Evolutionary conservation across 768 basidiomycete species (phyloP).

Genomic region (Hypholoma sublateritium): DNA sequence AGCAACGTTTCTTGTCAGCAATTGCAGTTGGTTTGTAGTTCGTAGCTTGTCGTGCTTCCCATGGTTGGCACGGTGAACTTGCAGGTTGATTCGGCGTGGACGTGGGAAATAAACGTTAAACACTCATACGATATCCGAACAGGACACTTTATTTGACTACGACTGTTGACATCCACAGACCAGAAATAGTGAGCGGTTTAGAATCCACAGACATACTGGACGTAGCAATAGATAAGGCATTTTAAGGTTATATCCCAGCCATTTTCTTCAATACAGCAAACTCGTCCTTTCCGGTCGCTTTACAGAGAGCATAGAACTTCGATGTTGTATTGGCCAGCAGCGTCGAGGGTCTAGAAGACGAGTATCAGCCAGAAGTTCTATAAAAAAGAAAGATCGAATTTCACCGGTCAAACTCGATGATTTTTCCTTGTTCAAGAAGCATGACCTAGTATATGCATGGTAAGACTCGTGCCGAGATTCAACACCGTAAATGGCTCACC

Average conservation of each 20-base stretch:
- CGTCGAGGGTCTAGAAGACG: constrained; percentile 11
- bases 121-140: too few relatives aligned
- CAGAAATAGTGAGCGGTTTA: background rate
- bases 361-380: background rate
- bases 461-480: background rate
- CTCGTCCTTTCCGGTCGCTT: constrained; percentile 20
- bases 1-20: too few relatives aligned
- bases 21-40: background rate
- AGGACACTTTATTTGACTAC: constrained; percentile 1
- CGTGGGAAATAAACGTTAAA: constrained; percentile 11
- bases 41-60: constrained; percentile 7
- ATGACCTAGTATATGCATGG: constrained; percentile 47
- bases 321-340: constrained; percentile 17
- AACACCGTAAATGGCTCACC: constrained; percentile 39
- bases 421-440: constrained; percentile 73
- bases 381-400: background rate
- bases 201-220: too few relatives aligned
- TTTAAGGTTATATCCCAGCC: constrained; percentile 42
- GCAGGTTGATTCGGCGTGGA: background rate
- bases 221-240: background rate
- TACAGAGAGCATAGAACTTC: constrained; percentile 19
- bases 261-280: constrained; percentile 54
- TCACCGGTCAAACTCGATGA: constrained; percentile 68
- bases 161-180: background rate
- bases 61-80: constrained; percentile 21